These are phyloP conservation scores for Zymoseptoria ardabiliae DNA, from an alignment of 2,329 filamentous ascomycete genomes.

Conservation along the genomic window DNA sequence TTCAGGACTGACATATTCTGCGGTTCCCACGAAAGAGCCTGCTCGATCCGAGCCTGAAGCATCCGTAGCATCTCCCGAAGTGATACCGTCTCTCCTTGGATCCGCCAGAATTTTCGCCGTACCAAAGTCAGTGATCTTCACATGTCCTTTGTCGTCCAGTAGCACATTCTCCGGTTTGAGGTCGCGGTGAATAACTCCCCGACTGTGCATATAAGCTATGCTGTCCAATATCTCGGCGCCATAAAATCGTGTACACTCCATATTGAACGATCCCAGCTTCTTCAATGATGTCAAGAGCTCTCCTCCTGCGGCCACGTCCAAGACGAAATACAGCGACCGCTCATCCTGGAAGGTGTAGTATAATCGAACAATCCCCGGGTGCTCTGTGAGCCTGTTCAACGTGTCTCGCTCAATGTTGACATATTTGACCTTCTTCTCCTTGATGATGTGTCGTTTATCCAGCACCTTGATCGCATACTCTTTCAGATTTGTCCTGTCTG, in stretches of 20 bases:
- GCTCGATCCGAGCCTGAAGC: constrained; percentile 63
- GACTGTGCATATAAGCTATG: constrained; percentile 95
- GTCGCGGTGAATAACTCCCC: constrained; percentile 92
- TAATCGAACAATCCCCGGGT: constrained; percentile 89
- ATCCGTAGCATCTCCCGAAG: constrained; percentile 45
- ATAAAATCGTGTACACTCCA: constrained; percentile 91
- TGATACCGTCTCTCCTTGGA: constrained; percentile 25
- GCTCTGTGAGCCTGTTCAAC: constrained; percentile 87
- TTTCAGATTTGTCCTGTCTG: constrained; percentile 85
- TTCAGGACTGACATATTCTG: constrained; percentile 96
- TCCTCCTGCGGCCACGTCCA: constrained; percentile 86
- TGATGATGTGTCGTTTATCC: constrained; percentile 98
- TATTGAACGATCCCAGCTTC: constrained; percentile 87
- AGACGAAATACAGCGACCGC: constrained; percentile 88
- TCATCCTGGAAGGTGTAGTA: constrained; percentile 99
- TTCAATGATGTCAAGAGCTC: constrained; percentile 90
- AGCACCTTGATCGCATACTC: constrained; percentile 98
- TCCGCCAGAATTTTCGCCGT: constrained; percentile 83
- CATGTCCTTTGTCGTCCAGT: constrained; percentile 89
- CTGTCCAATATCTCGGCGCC: constrained; percentile 92
- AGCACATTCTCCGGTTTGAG: constrained; percentile 96
- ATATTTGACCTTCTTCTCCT: constrained; percentile 99
- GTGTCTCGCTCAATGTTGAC: constrained; percentile 99
- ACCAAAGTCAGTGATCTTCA: constrained; percentile 98
- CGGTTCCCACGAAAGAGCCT: constrained; percentile 93